Percentiles rank a stretch among this genome's conserved stretches.
These are phyloP conservation scores for Chalciporus piperatoides DNA, from an alignment of 1,284 basidiomycete species.

Conservation along the genomic window DNA sequence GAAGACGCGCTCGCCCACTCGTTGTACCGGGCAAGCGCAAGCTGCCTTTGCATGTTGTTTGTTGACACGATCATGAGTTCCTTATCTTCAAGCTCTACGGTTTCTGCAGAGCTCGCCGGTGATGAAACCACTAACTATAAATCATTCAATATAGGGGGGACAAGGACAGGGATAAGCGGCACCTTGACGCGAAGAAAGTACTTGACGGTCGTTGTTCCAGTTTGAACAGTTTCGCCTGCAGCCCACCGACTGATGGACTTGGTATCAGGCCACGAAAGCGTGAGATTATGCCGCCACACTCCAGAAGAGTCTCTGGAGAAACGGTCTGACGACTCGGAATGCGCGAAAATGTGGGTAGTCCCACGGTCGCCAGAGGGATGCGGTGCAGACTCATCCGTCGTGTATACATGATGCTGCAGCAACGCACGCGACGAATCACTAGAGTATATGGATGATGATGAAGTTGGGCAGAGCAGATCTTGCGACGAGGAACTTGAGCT, in stretches of 20 bases:
- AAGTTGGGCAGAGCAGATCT: conserved; percentile 24
- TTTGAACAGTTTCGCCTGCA: conserved; percentile 69
- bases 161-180: conserved; percentile 13
- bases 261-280: conserved; percentile 66
- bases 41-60: conserved; percentile 62
- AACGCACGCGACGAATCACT: conserved; percentile 35
- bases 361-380: conserved; percentile 30
- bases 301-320: conserved; percentile 54
- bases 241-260: conserved; percentile 71
- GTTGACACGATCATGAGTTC: conserved; percentile 65
- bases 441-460: conserved; percentile 39
- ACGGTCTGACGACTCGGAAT: conserved; percentile 52
- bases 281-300: conserved; percentile 59
- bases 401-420: conserved; percentile 21
- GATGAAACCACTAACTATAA: conserved; percentile 56
- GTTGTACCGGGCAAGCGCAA: conserved; percentile 60
- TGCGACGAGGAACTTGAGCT: conserved; percentile 25
- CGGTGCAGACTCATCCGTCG: conserved; percentile 16
- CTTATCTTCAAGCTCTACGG: conserved; percentile 63
- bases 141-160: conserved; percentile 11
- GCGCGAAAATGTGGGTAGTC: conserved; percentile 51
- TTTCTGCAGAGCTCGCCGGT: conserved; percentile 49
- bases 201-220: conserved; percentile 60
- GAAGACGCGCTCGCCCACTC: conserved; percentile 38
- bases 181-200: conserved; percentile 72